Conservation (phyloP, 257 asterid species). For the Salvia miltiorrhiza region DNA sequence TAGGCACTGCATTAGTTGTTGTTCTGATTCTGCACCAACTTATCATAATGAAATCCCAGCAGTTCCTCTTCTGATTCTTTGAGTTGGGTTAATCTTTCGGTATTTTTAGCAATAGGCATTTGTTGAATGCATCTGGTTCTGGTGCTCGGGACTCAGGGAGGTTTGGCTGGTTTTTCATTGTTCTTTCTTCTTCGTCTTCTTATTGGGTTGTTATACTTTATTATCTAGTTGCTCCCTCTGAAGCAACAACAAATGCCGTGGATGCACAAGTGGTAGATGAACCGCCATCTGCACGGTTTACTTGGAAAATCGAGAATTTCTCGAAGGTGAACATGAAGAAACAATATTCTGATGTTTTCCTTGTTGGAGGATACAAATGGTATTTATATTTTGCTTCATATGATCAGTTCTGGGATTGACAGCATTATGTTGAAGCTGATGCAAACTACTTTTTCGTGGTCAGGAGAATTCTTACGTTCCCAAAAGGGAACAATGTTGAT, state of each 20-base stretch:
- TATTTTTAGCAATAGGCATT: neutral
- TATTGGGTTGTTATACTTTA: slow-evolving; percentile 2
- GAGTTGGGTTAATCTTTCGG: neutral
- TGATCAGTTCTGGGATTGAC: slow-evolving; percentile 2
- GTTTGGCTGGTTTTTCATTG: slow-evolving; percentile 8
- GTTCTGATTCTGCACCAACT: slow-evolving; percentile 2
- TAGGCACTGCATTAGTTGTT: neutral
- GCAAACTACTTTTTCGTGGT: slow-evolving; percentile 25
- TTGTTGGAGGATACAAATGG: slow-evolving; percentile 66
- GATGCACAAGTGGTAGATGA: slow-evolving; percentile 53
- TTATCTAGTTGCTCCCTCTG: slow-evolving; percentile 45
- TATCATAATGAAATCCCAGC: neutral
- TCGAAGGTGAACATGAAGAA: slow-evolving; percentile 62
- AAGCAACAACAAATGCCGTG: slow-evolving; percentile 36
- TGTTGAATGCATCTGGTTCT: neutral
- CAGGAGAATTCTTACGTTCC: slow-evolving; percentile 86
- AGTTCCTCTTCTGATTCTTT: neutral
- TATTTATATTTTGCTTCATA: slow-evolving; percentile 16
- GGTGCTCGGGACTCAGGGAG: neutral
- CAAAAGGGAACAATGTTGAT: slow-evolving; percentile 84
- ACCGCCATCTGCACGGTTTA: slow-evolving; percentile 62
- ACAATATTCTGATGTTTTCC: slow-evolving; percentile 55
- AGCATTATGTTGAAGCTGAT: slow-evolving; percentile 29
- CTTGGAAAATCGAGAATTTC: slow-evolving; percentile 63
- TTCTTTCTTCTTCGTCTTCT: neutral